Conservation (phyloP, 1,139 yeast species). For the Hyphopichia pseudoburtonii region DNA sequence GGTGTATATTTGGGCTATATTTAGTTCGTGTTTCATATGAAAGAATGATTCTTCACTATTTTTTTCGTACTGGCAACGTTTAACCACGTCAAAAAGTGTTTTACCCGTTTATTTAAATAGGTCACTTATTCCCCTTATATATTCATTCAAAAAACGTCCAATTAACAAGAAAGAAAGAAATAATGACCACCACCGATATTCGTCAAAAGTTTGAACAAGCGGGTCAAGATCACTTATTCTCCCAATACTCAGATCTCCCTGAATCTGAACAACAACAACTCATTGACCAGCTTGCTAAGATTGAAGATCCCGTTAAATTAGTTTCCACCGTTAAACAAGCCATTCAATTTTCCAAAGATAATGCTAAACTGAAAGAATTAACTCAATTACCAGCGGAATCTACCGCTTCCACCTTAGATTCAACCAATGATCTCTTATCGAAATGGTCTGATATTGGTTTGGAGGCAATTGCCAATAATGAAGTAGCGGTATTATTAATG, state of each 20-base stretch:
- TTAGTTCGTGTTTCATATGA: too few species aligned
- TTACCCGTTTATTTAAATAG: too few species aligned
- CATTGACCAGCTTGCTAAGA: slow-evolving; percentile 35
- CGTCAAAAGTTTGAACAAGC: slow-evolving; percentile 52
- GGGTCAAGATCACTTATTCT: slow-evolving; percentile 43
- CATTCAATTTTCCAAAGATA: slow-evolving; percentile 37
- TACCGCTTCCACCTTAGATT: slow-evolving; percentile 50
- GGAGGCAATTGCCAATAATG: slow-evolving; percentile 62
- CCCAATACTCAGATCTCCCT: slow-evolving; percentile 37
- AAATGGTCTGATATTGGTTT: slow-evolving; percentile 64
- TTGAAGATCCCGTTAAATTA: slow-evolving; percentile 43
- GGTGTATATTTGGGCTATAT: too few species aligned
- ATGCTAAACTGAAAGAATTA: slow-evolving; percentile 30
- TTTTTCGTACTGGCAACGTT: too few species aligned
- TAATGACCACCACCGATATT: slow-evolving; percentile 6
- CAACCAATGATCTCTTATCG: slow-evolving; percentile 23
- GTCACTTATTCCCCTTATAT: too few species aligned
- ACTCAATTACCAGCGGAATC: slow-evolving; percentile 52
- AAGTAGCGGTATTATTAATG: slow-evolving; percentile 87
- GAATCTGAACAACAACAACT: slow-evolving; percentile 29
- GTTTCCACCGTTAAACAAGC: slow-evolving; percentile 50
- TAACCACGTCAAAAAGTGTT: too few species aligned
- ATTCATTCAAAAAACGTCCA: too few species aligned
- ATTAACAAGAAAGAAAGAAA: not conserved
- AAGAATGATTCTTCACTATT: too few species aligned